phyloP scores from a whole-genome alignment of 352 stramenopile species.

The Pseudoperonospora humuli region DNA sequence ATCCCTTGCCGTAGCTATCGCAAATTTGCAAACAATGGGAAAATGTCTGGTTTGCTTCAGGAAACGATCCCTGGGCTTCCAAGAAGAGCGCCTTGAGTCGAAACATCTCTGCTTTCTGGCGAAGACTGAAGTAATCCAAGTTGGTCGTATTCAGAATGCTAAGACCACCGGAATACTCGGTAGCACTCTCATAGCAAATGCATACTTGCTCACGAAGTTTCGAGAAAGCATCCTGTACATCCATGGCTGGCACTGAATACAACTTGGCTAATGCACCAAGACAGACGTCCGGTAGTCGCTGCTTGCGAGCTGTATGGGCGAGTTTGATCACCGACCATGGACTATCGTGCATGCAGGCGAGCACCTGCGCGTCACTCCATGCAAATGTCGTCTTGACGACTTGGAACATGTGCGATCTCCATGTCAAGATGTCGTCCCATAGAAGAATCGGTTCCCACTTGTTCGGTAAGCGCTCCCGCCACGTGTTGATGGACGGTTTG shows the following conservation, averaged over 20 bases:
- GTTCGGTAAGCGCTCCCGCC: conserved; percentile 89
- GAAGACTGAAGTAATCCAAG: conserved; percentile 87
- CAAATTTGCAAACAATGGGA: conserved; percentile 89
- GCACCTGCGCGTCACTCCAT: conserved; percentile 83
- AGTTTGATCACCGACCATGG: conserved; percentile 91
- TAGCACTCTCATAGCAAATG: conserved; percentile 87
- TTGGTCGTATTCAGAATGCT: conserved; percentile 92
- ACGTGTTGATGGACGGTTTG: conserved; percentile 89
- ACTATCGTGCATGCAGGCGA: conserved; percentile 88
- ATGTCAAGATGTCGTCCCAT: conserved; percentile 91
- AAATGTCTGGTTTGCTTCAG: conserved; percentile 87
- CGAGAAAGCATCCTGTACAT: conserved; percentile 88
- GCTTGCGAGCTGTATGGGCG: conserved; percentile 86
- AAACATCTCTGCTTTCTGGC: conserved; percentile 91
- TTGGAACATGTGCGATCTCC: conserved; percentile 90
- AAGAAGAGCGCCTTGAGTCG: conserved; percentile 88
- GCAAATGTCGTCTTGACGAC: conserved; percentile 85
- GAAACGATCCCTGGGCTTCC: conserved; percentile 64
- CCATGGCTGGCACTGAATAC: conserved; percentile 86
- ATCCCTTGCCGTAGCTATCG: conserved; percentile 90
- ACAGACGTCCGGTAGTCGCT: conserved; percentile 83
- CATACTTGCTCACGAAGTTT: conserved; percentile 91
- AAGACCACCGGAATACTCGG: conserved; percentile 79
- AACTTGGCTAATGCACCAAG: conserved; percentile 81
- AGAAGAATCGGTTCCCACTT: conserved; percentile 90